These are phyloP conservation scores for Linderniella brevidens DNA, from an alignment of 257 asterid genomes.

Conservation along the genomic window DNA sequence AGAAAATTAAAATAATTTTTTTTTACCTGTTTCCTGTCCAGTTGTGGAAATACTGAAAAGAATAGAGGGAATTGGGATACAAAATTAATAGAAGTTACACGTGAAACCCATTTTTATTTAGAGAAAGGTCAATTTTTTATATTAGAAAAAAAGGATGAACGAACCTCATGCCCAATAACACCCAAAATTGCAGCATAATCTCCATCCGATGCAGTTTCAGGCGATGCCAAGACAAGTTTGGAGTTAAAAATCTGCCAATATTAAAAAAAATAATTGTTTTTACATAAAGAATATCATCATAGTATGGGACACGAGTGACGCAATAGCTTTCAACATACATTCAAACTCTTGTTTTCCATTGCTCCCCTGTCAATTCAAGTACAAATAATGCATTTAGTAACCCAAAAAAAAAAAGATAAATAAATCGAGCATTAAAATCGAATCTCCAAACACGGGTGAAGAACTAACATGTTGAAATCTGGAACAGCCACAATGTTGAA, in stretches of 20 bases:
- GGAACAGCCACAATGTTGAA: conserved; percentile 93
- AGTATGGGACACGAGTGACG: conserved; percentile 1
- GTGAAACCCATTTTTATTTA: not conserved
- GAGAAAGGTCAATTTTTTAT: not conserved
- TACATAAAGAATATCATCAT: not conserved
- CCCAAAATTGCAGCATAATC: conserved; percentile 98
- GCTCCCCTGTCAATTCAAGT: conserved; percentile 70
- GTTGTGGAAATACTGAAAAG: conserved; percentile 90
- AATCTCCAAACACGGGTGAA: conserved; percentile 7
- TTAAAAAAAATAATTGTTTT: conserved; percentile 6
- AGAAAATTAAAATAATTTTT: not conserved
- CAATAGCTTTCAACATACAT: conserved; percentile 28
- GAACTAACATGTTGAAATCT: conserved; percentile 77
- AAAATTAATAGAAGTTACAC: not conserved
- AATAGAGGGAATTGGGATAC: conserved; percentile 10
- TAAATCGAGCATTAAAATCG: conserved; percentile 9
- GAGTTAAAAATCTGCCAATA: conserved; percentile 79
- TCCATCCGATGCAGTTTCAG: conserved; percentile 87
- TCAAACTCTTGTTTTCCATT: conserved; percentile 97
- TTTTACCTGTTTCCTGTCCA: conserved; percentile 96
- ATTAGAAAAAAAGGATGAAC: conserved; percentile 13
- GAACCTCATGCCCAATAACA: conserved; percentile 90
- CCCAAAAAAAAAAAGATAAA: conserved; percentile 3
- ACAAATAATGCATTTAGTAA: conserved; percentile 9
- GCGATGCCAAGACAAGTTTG: conserved; percentile 88